Evolutionary conservation across 345 rosid genomes (phyloP), one percentile per base, ranked within the genome.

Genomic region (Hibiscus tridactylites): DNA sequence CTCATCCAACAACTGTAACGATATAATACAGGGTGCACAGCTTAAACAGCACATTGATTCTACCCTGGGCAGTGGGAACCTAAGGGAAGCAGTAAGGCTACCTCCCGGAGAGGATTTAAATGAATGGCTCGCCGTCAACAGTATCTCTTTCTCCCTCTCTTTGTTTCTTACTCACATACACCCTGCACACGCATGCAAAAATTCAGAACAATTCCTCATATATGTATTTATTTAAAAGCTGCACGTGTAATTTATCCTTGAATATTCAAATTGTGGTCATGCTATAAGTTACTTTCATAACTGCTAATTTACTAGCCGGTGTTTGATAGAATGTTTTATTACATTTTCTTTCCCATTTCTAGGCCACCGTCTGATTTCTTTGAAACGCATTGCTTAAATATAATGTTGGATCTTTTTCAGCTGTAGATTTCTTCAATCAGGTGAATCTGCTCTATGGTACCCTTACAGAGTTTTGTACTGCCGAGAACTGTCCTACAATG

Each of bases 401-500:
- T 70, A 47, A 13, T 71, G 71, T 71, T 72, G 76, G 54, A 73
- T 83, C 75, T 67, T 68, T 59, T 84, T 77, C 95, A 94, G 98
- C 98, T 61, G 98, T 94, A 77, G 98, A 94, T 86, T 94, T 95
- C 90, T 95, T 95, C 85, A 95, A 95, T 81, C 99, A 95, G 79
- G 99, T 95, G 92, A 95, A 95, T 82, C 89, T 95, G 82, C 94
- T 95, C 74, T 95, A 83, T 79, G 97, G 98, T 58, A 95, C 98
- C 19, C 91, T 95, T 46, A 95, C 98, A 4, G 99, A 95, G 82
- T 95, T 95, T 84, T 95, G 99, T 75, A 95, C 98, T 13, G 86
- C 97, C 24, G 97, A 90, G 79, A 90, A 85, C 78, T 95, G 99
- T 78, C 92, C 99, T 79, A 92, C 99, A 65, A 95, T 95, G 99